Evolutionary conservation across 345 rosid genomes (phyloP).

Genomic region (Eucalyptus shirleyi): DNA sequence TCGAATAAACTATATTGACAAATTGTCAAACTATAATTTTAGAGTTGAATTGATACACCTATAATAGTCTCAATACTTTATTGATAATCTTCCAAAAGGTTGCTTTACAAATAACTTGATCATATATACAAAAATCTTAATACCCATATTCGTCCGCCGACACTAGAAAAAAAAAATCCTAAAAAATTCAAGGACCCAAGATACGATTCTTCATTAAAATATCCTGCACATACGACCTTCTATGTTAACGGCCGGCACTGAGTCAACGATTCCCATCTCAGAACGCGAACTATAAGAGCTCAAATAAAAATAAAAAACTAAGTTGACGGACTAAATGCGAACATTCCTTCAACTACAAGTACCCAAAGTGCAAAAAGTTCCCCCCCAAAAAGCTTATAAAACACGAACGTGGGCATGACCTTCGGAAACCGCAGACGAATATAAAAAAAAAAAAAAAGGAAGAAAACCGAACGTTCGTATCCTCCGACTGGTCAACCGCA

Average conservation of each 20-base stretch:
- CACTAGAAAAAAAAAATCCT: neutral
- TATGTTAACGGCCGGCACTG: neutral
- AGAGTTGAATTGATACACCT: rapidly evolving
- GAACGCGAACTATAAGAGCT: neutral
- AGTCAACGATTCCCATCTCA: neutral
- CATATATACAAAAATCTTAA: neutral
- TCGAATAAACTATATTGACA: rapidly evolving
- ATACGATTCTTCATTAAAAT: neutral
- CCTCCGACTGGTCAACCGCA: neutral
- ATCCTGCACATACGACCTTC: neutral
- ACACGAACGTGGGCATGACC: neutral
- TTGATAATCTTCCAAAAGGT: neutral
- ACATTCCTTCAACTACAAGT: neutral
- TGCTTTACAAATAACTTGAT: neutral
- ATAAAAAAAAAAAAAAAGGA: neutral
- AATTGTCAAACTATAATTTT: neutral
- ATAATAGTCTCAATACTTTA: neutral
- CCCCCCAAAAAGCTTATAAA: neutral
- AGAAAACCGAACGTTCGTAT: neutral
- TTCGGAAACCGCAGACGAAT: neutral
- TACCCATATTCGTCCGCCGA: neutral
- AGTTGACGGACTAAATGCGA: neutral
- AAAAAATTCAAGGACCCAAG: neutral
- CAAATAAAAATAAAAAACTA: neutral
- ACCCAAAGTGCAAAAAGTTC: neutral